Conservation (phyloP, 2,329 filamentous ascomycete species). For the Cryphonectria carpinicola region DNA sequence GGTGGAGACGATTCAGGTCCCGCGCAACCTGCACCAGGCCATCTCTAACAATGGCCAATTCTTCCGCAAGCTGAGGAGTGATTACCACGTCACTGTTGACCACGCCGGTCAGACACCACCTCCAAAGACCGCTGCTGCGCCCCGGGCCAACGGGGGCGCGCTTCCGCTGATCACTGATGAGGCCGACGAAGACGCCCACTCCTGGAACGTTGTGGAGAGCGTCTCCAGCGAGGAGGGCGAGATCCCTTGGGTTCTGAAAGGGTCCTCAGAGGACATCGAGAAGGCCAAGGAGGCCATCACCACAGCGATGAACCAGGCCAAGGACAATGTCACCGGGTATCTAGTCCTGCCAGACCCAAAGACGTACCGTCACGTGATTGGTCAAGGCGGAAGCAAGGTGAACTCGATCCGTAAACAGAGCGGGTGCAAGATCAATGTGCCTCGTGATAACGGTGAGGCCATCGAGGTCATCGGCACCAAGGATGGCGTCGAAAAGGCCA, state of each 20-base stretch:
- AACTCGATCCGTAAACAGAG: slow-evolving; percentile 92
- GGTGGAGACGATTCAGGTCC: slow-evolving; percentile 84
- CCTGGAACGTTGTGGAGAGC: slow-evolving; percentile 79
- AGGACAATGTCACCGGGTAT: slow-evolving; percentile 78
- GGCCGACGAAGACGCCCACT: slow-evolving; percentile 67
- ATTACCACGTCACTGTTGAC: slow-evolving; percentile 88
- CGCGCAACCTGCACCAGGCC: slow-evolving; percentile 79
- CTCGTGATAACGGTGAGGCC: slow-evolving; percentile 82
- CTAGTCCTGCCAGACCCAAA: slow-evolving; percentile 86
- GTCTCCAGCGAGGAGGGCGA: slow-evolving; percentile 66
- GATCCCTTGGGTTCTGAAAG: slow-evolving; percentile 89
- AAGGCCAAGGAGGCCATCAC: slow-evolving; percentile 79
- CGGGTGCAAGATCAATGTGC: slow-evolving; percentile 91
- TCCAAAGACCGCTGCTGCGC: slow-evolving; percentile 62
- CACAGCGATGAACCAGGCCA: slow-evolving; percentile 73
- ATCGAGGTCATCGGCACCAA: slow-evolving; percentile 85
- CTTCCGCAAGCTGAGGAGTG: slow-evolving; percentile 86
- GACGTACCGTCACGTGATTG: slow-evolving; percentile 89
- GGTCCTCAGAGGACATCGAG: slow-evolving; percentile 74
- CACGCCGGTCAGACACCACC: slow-evolving; percentile 83
- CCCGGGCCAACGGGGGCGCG: slow-evolving; percentile 61
- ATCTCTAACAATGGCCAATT: slow-evolving; percentile 89
- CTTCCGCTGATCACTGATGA: slow-evolving; percentile 93
- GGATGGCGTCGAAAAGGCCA: slow-evolving; percentile 84
- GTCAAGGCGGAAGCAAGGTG: slow-evolving; percentile 85